Base-by-base conservation (phyloP, 2,329 filamentous ascomycete genomes). In the Didymella arachidicola region DNA sequence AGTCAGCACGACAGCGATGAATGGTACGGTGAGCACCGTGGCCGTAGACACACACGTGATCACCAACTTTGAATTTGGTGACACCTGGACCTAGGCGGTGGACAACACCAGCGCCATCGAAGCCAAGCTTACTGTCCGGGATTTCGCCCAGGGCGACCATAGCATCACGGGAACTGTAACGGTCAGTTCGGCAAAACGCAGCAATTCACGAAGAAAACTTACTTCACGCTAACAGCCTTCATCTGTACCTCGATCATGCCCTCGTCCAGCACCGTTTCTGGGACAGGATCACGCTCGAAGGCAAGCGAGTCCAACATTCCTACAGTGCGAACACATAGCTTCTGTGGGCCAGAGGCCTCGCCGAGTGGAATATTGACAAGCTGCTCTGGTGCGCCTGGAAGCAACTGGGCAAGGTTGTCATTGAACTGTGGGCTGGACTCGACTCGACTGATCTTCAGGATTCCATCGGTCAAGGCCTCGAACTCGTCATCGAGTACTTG, bases 101-200 rank as follows among this genome's bases (percentile, higher is more conserved):
- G 14, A 68, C 54, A 6, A 57, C 12, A 26, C 64, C 64, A 25
- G 65, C 46, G 19, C 58, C 32, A 39, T 65, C 64, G 12, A 57
- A 39, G 5, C 64, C 64, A n/a, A 66, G 30, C 12, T 34, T 51
- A 32, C 43, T 27, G 36, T 50, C 25, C 8, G 26, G 8, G 19
- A 53, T 16, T 8, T 50, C 25, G 18, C 51, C 60, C 55, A 62
- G 26, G 29, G 60, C 32, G 11, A 53, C 30, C 48, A 62, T 54
- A 22, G 63, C 34, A 30, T 68, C 64, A 2, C 44, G 32, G 59
- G 64, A 69, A 30, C 42, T 45, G 26, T 4, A 30, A 18, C 6
- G 42, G 6, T 45, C 26, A 45, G 26, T 29, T 6, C 12, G 2
- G 2, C 3, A 7, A 18, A 30, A 45, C 26, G 25, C 14, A 29